A percentile compares a stretch with the other conserved stretches of the same genome.
Evolutionary conservation across 768 basidiomycete genomes (phyloP).

Genomic region (Amanita jacksonii): DNA sequence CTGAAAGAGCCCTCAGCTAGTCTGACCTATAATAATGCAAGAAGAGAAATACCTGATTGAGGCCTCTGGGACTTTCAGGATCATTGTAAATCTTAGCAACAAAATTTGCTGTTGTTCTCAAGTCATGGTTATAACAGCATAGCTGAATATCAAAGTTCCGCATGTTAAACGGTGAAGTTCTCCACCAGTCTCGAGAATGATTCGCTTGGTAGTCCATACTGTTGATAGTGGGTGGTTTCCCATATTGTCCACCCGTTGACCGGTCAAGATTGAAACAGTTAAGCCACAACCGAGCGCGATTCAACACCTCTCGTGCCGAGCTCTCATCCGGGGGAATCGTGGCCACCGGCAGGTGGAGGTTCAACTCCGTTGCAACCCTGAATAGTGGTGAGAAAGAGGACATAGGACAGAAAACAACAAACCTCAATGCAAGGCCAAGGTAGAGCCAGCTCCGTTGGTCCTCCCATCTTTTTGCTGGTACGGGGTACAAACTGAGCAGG

Average conservation of each 20-base stretch:
- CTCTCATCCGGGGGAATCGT: constrained; percentile 71
- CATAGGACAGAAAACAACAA: constrained; percentile 5
- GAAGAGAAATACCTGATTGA: constrained; percentile 50
- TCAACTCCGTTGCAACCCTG: constrained; percentile 84
- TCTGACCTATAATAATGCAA: background rate
- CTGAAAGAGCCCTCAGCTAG: constrained; percentile 22
- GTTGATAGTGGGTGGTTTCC: constrained; percentile 74
- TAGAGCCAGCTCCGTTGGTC: constrained; percentile 88
- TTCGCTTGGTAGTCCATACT: constrained; percentile 69
- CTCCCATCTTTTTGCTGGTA: constrained; percentile 74
- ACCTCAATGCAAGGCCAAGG: constrained; percentile 84
- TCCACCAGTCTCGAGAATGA: constrained; percentile 66
- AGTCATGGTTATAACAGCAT: constrained; percentile 67
- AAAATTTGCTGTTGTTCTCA: constrained; percentile 56
- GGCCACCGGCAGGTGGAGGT: constrained; percentile 70
- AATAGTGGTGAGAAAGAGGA: constrained; percentile 8
- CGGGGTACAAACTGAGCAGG: constrained; percentile 64
- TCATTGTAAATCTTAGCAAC: constrained; percentile 60
- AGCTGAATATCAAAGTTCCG: constrained; percentile 72
- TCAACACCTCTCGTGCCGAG: constrained; percentile 79
- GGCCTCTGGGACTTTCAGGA: constrained; percentile 61
- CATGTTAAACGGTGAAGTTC: constrained; percentile 56
- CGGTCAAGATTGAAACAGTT: constrained; percentile 89
- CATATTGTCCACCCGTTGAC: constrained; percentile 82
- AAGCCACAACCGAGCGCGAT: constrained; percentile 84